Evolutionary conservation across 345 rosid genomes (phyloP).

Genomic region (Carallia brachiata): DNA sequence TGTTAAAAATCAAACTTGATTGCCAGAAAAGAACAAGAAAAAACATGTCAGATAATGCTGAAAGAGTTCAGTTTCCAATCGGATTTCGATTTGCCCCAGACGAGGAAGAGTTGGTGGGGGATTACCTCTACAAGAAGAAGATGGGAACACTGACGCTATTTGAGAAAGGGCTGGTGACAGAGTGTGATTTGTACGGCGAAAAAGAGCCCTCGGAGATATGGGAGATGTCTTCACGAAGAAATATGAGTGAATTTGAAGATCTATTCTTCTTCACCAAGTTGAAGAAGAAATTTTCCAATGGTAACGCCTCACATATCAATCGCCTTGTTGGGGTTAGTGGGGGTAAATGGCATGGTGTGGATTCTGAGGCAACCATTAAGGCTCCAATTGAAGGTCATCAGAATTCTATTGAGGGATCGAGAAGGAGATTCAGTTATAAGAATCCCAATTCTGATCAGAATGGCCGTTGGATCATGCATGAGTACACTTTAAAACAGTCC

Average conservation of each 20-base stretch:
- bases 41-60: no score
- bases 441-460: background rate
- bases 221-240: background rate
- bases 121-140: background rate
- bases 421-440: constrained; percentile 1
- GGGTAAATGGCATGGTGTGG: background rate
- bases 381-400: background rate
- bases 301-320: background rate
- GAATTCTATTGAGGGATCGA: background rate
- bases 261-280: background rate
- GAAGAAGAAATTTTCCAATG: background rate
- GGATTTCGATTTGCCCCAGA: background rate
- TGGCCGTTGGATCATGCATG: background rate
- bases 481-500: background rate
- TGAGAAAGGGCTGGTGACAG: background rate
- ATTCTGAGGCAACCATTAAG: background rate
- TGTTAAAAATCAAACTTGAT: no score
- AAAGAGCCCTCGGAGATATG: background rate
- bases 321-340: background rate
- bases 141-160: background rate
- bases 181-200: background rate
- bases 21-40: no score
- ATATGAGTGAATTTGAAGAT: background rate
- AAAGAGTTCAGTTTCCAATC: background rate
- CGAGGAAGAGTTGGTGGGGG: background rate